Percentiles rank a stretch among this genome's conserved stretches.
Conservation (phyloP, 2,329 filamentous ascomycete species). For the Aspergillus fumigatus region DNA sequence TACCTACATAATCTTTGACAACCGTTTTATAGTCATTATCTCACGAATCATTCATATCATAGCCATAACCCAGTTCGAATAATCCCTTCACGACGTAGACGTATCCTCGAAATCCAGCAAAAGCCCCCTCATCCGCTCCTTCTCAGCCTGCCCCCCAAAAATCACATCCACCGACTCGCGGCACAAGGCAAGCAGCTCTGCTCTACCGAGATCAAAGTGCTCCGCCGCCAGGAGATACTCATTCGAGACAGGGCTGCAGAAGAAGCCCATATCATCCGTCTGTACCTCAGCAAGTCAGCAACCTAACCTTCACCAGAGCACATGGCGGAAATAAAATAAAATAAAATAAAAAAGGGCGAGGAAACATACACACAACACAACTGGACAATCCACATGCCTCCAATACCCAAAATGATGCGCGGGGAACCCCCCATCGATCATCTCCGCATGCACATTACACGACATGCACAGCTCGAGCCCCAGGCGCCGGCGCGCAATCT, state of each 20-base stretch:
- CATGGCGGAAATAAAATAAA: too few relatives aligned
- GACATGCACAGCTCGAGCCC: slow-evolving; percentile 74
- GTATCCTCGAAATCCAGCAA: slow-evolving; percentile 19
- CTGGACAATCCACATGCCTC: slow-evolving; percentile 54
- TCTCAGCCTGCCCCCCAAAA: slow-evolving; percentile 62
- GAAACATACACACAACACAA: slow-evolving; percentile 64
- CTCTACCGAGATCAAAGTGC: slow-evolving; percentile 58
- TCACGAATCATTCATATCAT: background rate
- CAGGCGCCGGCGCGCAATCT: slow-evolving; percentile 52
- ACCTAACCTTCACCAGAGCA: background rate
- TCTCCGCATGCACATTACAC: slow-evolving; percentile 73
- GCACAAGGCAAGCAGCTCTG: slow-evolving; percentile 53
- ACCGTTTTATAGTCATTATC: background rate
- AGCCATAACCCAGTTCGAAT: background rate
- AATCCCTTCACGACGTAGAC: slow-evolving; percentile 1
- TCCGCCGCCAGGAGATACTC: slow-evolving; percentile 70
- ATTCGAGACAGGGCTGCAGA: slow-evolving; percentile 69
- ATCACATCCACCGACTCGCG: slow-evolving; percentile 60
- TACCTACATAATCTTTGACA: background rate
- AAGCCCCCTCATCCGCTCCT: slow-evolving; percentile 21
- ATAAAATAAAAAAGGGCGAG: background rate
- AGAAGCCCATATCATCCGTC: slow-evolving; percentile 82
- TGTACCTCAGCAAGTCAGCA: slow-evolving; percentile 34
- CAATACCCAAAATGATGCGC: slow-evolving; percentile 77
- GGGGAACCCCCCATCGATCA: slow-evolving; percentile 61